Conservation (phyloP, 202 grass and related monocot species). For the Zizania palustris region DNA sequence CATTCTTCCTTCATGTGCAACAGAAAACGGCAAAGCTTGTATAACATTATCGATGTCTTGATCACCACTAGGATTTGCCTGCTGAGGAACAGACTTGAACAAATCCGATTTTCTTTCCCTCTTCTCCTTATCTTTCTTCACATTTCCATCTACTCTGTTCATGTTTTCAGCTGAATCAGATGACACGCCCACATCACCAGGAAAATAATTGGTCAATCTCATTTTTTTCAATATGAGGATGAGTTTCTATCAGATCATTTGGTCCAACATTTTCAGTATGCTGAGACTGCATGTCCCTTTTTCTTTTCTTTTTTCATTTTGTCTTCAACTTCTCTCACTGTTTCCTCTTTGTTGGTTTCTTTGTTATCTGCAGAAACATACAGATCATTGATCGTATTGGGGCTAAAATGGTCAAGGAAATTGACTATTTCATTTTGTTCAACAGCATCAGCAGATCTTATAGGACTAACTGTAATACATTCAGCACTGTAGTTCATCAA, state of each 20-base stretch:
- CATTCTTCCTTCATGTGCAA: constrained; percentile 34
- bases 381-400: constrained; percentile 32
- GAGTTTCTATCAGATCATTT: constrained; percentile 36
- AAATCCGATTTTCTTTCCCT: constrained; percentile 36
- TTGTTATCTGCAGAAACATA: constrained; percentile 41
- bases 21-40: constrained; percentile 39
- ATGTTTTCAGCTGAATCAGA: constrained; percentile 43
- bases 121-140: constrained; percentile 51
- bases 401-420: constrained; percentile 55
- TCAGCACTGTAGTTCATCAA: constrained; percentile 18
- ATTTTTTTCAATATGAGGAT: constrained; percentile 42
- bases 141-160: constrained; percentile 32
- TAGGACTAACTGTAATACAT: constrained; percentile 27
- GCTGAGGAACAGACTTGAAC: constrained; percentile 20
- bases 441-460: constrained; percentile 41
- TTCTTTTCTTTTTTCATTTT: constrained; percentile 57
- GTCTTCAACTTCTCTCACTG: constrained; percentile 35
- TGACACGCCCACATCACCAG: constrained; percentile 37
- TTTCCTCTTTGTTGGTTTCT: constrained; percentile 41
- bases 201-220: constrained; percentile 48
- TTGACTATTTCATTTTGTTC: constrained; percentile 51
- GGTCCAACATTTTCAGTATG: constrained; percentile 36
- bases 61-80: constrained; percentile 30
- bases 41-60: constrained; percentile 30
- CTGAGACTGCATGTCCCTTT: constrained; percentile 28